These are phyloP conservation scores for Colletotrichum sp. DNA, from an alignment of 2,329 filamentous ascomycete genomes.

Conservation along the genomic window DNA sequence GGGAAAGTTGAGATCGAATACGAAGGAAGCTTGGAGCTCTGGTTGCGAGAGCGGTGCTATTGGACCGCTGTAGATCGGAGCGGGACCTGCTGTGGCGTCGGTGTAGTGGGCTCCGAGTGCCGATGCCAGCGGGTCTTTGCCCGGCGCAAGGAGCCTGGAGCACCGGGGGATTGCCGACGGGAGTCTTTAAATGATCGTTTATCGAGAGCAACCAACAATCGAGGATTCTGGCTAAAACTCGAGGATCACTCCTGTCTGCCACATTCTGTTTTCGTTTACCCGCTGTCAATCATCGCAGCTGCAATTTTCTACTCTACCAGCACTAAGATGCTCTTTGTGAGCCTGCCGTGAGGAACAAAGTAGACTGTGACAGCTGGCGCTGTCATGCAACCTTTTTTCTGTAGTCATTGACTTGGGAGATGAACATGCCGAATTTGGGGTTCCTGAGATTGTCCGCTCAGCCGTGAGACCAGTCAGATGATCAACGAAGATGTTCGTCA, in stretches of 20 bases:
- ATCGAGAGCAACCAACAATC: background rate
- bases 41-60: background rate
- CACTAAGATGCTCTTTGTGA: background rate
- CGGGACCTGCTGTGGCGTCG: background rate
- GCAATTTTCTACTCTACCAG: background rate
- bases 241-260: background rate
- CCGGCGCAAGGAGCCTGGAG: background rate
- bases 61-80: background rate
- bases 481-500: background rate
- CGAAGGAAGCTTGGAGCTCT: slow-evolving; percentile 4
- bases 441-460: background rate
- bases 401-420: background rate
- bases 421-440: background rate
- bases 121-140: background rate
- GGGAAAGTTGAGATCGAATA: background rate
- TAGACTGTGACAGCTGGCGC: background rate
- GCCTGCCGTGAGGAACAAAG: background rate
- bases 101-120: slow-evolving; percentile 1
- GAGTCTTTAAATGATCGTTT: background rate
- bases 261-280: accelerated
- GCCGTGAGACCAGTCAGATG: background rate
- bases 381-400: background rate
- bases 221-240: background rate
- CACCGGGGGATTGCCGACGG: background rate
- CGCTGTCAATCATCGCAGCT: background rate